A percentile compares a stretch with the other conserved stretches of the same genome.
phyloP scores from a whole-genome alignment of 2,329 filamentous ascomycete species.

The Proliferodiscus dingleyae region DNA sequence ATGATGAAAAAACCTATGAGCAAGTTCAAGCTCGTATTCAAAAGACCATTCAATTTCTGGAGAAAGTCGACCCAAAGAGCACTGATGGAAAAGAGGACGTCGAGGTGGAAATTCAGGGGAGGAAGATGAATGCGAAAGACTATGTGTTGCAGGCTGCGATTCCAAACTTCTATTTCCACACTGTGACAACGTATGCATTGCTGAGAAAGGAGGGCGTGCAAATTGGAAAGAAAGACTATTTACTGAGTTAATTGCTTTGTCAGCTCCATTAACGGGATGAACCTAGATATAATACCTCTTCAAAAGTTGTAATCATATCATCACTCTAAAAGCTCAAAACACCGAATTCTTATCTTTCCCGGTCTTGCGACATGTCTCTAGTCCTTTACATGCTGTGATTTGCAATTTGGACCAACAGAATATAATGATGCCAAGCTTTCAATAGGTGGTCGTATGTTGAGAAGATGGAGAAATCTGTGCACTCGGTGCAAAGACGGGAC shows the following conservation, averaged over 20 bases:
- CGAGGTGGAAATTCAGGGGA: constrained; percentile 34
- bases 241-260: constrained; percentile 29
- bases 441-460: too few species aligned
- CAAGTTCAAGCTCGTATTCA: constrained; percentile 44
- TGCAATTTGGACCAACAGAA: too few species aligned
- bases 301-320: too few species aligned
- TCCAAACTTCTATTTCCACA: constrained; percentile 63
- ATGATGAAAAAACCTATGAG: constrained; percentile 44
- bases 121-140: constrained; percentile 37
- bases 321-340: too few species aligned
- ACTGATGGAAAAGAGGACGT: constrained; percentile 40
- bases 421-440: too few species aligned
- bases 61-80: constrained; percentile 36
- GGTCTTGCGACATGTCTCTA: too few species aligned
- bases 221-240: constrained; percentile 57
- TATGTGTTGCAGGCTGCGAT: constrained; percentile 47
- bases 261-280: not conserved
- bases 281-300: too few species aligned
- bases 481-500: too few species aligned
- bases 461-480: too few species aligned
- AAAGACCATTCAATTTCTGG: constrained; percentile 42
- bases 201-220: constrained; percentile 55
- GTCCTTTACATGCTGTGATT: too few species aligned
- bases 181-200: constrained; percentile 54
- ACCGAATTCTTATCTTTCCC: too few species aligned